Conservation (phyloP, 2,329 filamentous ascomycete genomes). For the Thielaviopsis punctulata region DNA sequence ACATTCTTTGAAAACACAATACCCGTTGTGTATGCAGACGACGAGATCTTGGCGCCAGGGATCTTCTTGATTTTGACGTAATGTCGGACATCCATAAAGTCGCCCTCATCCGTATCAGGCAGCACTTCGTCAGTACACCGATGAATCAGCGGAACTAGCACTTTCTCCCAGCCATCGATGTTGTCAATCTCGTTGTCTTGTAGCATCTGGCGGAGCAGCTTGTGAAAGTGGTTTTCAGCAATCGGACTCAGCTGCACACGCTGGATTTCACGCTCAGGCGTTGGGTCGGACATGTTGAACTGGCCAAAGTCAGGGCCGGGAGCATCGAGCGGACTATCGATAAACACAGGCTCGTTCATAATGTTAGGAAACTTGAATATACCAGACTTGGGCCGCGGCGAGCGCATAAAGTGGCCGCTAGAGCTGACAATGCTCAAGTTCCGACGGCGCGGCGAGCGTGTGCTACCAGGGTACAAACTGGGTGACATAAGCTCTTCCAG, state of each 20-base stretch:
- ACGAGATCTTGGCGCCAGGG: conserved; percentile 70
- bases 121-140: conserved; percentile 89
- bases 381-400: conserved; percentile 47
- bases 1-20: conserved; percentile 96
- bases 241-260: conserved; percentile 74
- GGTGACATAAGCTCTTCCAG: conserved; percentile 43
- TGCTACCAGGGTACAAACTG: conserved; percentile 1
- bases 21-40: conserved; percentile 92
- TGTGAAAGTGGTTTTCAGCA: conserved; percentile 75
- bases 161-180: conserved; percentile 68
- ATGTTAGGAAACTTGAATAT: conserved; percentile 38
- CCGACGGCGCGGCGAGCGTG: conserved; percentile 36
- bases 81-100: conserved; percentile 93
- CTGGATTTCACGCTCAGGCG: conserved; percentile 44
- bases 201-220: conserved; percentile 67
- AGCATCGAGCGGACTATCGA: conserved; percentile 7
- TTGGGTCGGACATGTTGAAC: conserved; percentile 5
- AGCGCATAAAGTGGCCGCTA: conserved; percentile 47
- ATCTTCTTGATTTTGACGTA: conserved; percentile 98
- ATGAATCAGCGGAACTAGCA: conserved; percentile 74
- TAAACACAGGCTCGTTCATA: conserved; percentile 28
- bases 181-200: conserved; percentile 59
- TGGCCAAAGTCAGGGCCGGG: conserved; percentile 5
- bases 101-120: conserved; percentile 74
- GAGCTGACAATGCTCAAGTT: conserved; percentile 75